These are phyloP conservation scores for Claviceps pazoutovae DNA, from an alignment of 2,329 filamentous ascomycete species.

Conservation along the genomic window DNA sequence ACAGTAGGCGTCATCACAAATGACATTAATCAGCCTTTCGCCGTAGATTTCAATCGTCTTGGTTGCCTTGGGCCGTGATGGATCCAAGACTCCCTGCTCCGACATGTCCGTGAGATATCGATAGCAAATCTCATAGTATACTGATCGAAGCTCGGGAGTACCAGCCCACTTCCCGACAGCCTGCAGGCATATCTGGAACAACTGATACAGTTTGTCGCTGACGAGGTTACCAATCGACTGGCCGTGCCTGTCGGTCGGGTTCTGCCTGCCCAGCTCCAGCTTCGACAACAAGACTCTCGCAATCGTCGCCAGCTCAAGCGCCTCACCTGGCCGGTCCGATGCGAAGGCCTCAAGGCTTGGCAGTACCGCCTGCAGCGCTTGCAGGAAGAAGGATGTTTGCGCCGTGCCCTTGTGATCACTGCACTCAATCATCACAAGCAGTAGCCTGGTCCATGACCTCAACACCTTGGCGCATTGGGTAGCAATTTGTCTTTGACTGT, in stretches of 20 bases:
- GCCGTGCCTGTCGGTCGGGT: conserved; percentile 27
- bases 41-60: conserved; percentile 57
- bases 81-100: conserved; percentile 33
- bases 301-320: conserved; percentile 64
- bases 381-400: conserved; percentile 66
- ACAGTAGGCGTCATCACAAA: conserved; percentile 87
- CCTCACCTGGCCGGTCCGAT: conserved; percentile 52
- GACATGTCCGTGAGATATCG: conserved; percentile 64
- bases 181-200: conserved; percentile 76
- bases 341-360: conserved; percentile 74
- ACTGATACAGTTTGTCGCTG: conserved; percentile 77
- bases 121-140: conserved; percentile 86
- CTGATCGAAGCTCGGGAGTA: conserved; percentile 58
- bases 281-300: conserved; percentile 59
- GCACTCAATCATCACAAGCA: conserved; percentile 69
- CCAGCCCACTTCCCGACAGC: conserved; percentile 64
- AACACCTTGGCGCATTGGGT: conserved; percentile 53
- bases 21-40: conserved; percentile 65
- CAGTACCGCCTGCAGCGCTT: conserved; percentile 73
- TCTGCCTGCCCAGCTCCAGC: conserved; percentile 41
- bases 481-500: conserved; percentile 45
- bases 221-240: conserved; percentile 53
- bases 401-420: conserved; percentile 64
- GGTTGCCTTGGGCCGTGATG: conserved; percentile 47
- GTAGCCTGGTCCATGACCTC: conserved; percentile 69